phyloP scores from a whole-genome alignment of 345 rosid species.

The Brassica incana region DNA sequence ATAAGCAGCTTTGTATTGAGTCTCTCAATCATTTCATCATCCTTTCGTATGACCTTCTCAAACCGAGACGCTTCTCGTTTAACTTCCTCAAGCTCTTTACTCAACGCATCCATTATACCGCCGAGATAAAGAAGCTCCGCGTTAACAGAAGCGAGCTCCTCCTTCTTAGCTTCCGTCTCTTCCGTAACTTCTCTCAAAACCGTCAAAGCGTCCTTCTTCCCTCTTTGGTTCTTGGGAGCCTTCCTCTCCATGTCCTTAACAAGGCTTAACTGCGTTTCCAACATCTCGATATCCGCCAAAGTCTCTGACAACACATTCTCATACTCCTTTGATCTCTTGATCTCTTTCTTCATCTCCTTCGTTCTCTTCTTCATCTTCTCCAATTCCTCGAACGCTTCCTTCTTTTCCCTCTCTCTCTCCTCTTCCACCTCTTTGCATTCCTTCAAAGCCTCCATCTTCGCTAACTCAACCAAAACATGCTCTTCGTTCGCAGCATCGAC shows the following conservation, averaged over 20 bases:
- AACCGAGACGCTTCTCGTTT: constrained; percentile 50
- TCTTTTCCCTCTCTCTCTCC: constrained; percentile 46
- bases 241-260: constrained; percentile 51
- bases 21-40: constrained; percentile 49
- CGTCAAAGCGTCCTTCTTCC: constrained; percentile 32
- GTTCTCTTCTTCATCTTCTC: constrained; percentile 43
- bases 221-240: constrained; percentile 35
- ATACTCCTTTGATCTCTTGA: constrained; percentile 50
- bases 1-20: constrained; percentile 75
- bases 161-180: constrained; percentile 65
- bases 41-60: constrained; percentile 50
- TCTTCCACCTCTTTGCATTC: constrained; percentile 58
- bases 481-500: constrained; percentile 77
- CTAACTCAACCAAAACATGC: constrained; percentile 74
- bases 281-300: constrained; percentile 52
- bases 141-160: constrained; percentile 52
- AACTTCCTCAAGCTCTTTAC: constrained; percentile 57
- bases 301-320: constrained; percentile 62
- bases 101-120: constrained; percentile 61
- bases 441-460: constrained; percentile 75
- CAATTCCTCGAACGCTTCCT: constrained; percentile 40
- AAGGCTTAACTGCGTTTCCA: constrained; percentile 57
- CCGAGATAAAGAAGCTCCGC: constrained; percentile 65
- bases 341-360: constrained; percentile 44
- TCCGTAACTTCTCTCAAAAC: constrained; percentile 45